Conservation (phyloP, 345 rosid species). For the Gossypium australe region DNA sequence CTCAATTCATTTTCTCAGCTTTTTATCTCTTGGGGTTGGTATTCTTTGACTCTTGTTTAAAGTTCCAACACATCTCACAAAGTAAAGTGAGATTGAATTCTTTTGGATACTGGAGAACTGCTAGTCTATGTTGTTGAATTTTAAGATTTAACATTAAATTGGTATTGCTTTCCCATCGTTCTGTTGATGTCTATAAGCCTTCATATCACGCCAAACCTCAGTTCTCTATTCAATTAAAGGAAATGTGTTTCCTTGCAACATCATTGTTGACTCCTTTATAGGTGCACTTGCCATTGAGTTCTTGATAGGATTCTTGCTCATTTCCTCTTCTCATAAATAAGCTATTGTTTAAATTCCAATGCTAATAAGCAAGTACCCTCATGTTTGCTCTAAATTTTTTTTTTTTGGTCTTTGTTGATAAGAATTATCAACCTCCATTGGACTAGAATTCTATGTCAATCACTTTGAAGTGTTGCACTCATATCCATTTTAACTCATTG, state of each 20-base stretch:
- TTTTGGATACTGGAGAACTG: conserved; percentile 21
- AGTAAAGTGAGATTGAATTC: conserved; percentile 16
- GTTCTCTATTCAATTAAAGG: conserved; percentile 7
- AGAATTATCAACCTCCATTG: neutral
- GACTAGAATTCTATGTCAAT: neutral
- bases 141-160: conserved; percentile 16
- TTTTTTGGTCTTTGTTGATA: neutral
- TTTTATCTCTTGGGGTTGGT: conserved; percentile 7
- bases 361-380: neutral
- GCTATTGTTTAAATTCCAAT: neutral
- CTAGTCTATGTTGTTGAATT: conserved; percentile 6
- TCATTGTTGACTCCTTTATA: neutral
- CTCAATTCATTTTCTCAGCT: conserved; percentile 3
- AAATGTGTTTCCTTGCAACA: neutral
- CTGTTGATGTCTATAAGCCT: conserved; percentile 9
- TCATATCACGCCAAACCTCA: conserved; percentile 18
- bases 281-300: neutral
- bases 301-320: neutral
- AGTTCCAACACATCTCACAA: conserved; percentile 16
- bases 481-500: neutral
- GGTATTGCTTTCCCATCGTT: conserved; percentile 7
- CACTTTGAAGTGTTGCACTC: neutral
- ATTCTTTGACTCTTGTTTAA: conserved; percentile 22
- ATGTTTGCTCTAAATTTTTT: neutral
- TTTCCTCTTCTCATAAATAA: neutral